Base-by-base conservation (phyloP, 1,284 basidiomycete genomes). In the Cryptococcus hybrid region DNA sequence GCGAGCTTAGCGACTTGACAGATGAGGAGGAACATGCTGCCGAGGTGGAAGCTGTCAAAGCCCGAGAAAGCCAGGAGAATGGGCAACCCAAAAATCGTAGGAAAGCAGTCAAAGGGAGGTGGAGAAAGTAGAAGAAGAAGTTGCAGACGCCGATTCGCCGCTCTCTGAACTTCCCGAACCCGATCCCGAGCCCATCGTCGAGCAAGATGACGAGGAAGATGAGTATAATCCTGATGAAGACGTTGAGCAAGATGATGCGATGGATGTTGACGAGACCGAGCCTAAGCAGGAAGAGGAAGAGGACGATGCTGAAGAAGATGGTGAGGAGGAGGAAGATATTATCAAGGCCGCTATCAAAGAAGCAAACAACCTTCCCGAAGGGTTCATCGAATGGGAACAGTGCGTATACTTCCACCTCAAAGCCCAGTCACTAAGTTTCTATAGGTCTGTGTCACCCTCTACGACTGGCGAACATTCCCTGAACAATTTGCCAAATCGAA, bases 391-490 rank as follows among this genome's bases (percentile, higher is more conserved):
- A 57, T 80, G 80, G 80, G 78, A 81, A 69, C 76, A 15, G 78
- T 80, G 56, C 65, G 79, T 72, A 13, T 30, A 35, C 55, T 51
- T 24, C 12, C 18, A 24, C 36, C 15, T 34, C 39, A 43, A 13
- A 39, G 36, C 18, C 48, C 15, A 35, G 18, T 7, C 52, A 42
- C 35, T 51, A 24, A 39, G 35, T 9, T 30, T 12, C 43, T 12
- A 11, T 63, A 81, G 79, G 74, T 83, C 43, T 82, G 80, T 62
- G 74, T 81, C n/a, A 79, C 78, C 0, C 69, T 79, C 6, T 73
- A 75, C 50, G 79, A 81, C 38, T 82, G 82, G 82, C 66, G 77
- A 50, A 73, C 72, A 3, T 80, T 81, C 55, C 75, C 78, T 1
- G 73, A 75, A 15, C 75, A 78, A 52, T 83, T 82, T 48, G 78